These are phyloP conservation scores for Citropsis articulata DNA, from an alignment of 345 rosid species.

Conservation along the genomic window DNA sequence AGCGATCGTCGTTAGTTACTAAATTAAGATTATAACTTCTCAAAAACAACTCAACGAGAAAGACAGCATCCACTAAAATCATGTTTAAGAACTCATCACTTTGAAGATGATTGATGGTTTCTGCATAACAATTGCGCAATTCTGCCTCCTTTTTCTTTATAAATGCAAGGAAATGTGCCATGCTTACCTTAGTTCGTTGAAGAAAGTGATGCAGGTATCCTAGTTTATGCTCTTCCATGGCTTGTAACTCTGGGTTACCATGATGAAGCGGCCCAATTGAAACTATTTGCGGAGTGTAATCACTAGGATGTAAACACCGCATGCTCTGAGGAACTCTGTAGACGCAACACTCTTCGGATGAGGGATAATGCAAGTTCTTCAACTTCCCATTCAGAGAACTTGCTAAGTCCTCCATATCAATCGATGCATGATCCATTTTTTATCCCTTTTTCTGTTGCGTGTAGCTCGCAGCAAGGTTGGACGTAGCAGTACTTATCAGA, in stretches of 20 bases:
- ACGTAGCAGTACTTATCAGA: too few relatives aligned
- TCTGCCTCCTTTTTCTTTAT: neutral
- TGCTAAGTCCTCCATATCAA: too few relatives aligned
- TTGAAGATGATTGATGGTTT: neutral
- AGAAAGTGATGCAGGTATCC: slow-evolving; percentile 18
- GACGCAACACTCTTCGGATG: too few relatives aligned
- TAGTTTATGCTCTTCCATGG: too few relatives aligned
- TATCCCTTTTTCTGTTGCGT: too few relatives aligned
- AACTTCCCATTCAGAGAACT: too few relatives aligned
- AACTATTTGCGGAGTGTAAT: neutral
- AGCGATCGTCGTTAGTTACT: neutral
- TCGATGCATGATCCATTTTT: neutral
- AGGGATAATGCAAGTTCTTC: too few relatives aligned
- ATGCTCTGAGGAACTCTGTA: neutral
- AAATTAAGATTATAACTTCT: too few relatives aligned
- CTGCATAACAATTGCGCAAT: slow-evolving; percentile 6
- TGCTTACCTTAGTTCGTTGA: neutral
- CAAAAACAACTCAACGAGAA: slow-evolving; percentile 18
- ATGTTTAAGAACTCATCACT: slow-evolving; percentile 18
- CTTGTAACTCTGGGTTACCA: too few relatives aligned
- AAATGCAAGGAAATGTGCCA: neutral
- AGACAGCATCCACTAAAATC: slow-evolving; percentile 17
- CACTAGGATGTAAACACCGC: neutral
- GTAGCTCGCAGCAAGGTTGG: neutral
- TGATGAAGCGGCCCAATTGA: neutral